phyloP scores from a whole-genome alignment of 257 asterid genomes.

The Solanum ossicruentum region DNA sequence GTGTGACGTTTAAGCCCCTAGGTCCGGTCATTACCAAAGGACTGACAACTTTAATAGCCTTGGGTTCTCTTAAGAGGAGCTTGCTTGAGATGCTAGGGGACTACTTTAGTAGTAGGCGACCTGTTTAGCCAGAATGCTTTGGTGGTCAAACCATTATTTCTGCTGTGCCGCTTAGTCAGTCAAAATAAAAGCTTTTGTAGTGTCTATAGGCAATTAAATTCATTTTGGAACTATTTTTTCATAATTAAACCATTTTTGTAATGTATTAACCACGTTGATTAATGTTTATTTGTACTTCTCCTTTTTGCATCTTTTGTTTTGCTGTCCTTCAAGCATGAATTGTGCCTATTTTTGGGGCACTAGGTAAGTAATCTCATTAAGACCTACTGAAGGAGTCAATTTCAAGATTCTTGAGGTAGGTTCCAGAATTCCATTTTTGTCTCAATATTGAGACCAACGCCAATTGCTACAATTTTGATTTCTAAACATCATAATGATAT shows the following conservation, averaged over 20 bases:
- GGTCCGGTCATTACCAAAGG: neutral
- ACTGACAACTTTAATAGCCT: neutral
- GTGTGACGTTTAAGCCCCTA: too few relatives aligned
- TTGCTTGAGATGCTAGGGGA: neutral
- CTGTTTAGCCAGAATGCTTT: neutral
- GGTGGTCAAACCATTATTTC: neutral
- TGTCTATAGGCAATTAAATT: neutral
- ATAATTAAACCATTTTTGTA: neutral
- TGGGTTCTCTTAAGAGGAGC: neutral
- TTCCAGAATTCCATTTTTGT: neutral
- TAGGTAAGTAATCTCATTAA: neutral
- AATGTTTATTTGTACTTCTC: neutral
- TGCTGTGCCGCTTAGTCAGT: neutral
- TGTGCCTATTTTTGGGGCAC: neutral
- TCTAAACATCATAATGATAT: neutral
- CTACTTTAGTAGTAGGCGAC: neutral
- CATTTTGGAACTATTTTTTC: neutral
- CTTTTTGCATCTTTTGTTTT: neutral
- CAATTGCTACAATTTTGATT: neutral
- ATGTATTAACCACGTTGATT: neutral
- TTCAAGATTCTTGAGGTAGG: accelerated
- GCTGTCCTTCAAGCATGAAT: neutral
- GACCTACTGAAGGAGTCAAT: neutral
- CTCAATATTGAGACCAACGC: too few relatives aligned
- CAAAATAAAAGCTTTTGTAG: neutral